A percentile compares a stretch with the other conserved stretches of the same genome.
Conservation (phyloP, 2,329 filamentous ascomycete species). For the Apiospora marii region DNA sequence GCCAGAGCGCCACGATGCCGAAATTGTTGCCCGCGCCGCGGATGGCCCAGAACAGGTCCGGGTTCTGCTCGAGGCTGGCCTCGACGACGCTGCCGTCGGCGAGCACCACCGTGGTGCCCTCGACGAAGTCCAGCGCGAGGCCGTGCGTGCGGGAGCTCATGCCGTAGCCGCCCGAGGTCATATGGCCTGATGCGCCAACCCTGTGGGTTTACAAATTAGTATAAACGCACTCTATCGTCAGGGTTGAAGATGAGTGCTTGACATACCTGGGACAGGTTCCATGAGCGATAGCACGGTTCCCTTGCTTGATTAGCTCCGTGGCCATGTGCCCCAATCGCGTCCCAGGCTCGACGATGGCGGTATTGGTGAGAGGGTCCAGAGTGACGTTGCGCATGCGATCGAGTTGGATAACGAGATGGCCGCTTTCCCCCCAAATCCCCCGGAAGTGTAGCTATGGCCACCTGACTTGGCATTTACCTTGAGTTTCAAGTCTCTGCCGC, state of each 20-base stretch:
- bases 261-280: slow-evolving; percentile 48
- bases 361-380: slow-evolving; percentile 46
- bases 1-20: slow-evolving; percentile 41
- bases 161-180: slow-evolving; percentile 48
- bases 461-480: slow-evolving; percentile 55
- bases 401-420: slow-evolving; percentile 54
- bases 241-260: slow-evolving; percentile 24
- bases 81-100: slow-evolving; percentile 42
- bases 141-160: slow-evolving; percentile 52
- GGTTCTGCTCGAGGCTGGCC: slow-evolving; percentile 38
- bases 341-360: slow-evolving; percentile 52
- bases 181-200: slow-evolving; percentile 47
- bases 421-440: slow-evolving; percentile 54
- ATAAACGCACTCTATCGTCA: slow-evolving; percentile 32
- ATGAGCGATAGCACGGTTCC: slow-evolving; percentile 44
- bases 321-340: slow-evolving; percentile 51
- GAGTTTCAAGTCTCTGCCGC: slow-evolving; percentile 47
- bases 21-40: slow-evolving; percentile 44
- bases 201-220: slow-evolving; percentile 48
- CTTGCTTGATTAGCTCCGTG: slow-evolving; percentile 40
- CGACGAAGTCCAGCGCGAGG: slow-evolving; percentile 53
- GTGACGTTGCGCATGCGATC: slow-evolving; percentile 50
- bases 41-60: slow-evolving; percentile 44
- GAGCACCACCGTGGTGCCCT: slow-evolving; percentile 42
- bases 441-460: slow-evolving; percentile 58